Evolutionary conservation across 306 rosid species (phyloP).

Genomic region (Castanopsis chinensis): DNA sequence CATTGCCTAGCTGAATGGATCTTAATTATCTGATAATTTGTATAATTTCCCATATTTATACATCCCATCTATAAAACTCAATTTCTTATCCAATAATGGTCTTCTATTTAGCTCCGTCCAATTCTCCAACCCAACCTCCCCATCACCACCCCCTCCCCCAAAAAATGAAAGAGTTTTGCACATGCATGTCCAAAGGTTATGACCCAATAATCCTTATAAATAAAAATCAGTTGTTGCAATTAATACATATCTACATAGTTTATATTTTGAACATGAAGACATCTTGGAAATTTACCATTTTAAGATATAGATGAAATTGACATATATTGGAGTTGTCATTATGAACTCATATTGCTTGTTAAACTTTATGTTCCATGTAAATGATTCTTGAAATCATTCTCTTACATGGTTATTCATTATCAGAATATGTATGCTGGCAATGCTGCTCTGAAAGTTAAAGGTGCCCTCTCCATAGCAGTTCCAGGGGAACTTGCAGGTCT

Average conservation of each 20-base stretch:
- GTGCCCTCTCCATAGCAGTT: conserved; percentile 65
- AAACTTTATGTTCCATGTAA: neutral
- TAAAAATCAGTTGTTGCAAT: neutral
- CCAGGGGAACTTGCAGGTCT: conserved; percentile 89
- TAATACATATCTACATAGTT: neutral
- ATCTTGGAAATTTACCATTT: neutral
- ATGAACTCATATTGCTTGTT: neutral
- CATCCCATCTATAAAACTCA: neutral
- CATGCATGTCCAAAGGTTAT: neutral
- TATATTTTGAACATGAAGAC: neutral
- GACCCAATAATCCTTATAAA: neutral
- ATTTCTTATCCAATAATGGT: neutral
- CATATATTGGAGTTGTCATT: neutral
- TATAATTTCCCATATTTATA: neutral
- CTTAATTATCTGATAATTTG: neutral
- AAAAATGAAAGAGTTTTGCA: neutral
- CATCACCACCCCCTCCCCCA: neutral
- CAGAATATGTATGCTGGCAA: conserved; percentile 77
- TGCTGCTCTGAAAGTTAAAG: conserved; percentile 46
- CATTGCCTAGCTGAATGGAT: too few species aligned
- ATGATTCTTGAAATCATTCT: neutral
- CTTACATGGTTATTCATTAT: neutral
- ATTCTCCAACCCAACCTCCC: too few species aligned
- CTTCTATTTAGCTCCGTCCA: too few species aligned
- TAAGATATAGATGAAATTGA: neutral